Conservation (phyloP, 73 alveolate genomes). For the Symbiodinium natans region DNA sequence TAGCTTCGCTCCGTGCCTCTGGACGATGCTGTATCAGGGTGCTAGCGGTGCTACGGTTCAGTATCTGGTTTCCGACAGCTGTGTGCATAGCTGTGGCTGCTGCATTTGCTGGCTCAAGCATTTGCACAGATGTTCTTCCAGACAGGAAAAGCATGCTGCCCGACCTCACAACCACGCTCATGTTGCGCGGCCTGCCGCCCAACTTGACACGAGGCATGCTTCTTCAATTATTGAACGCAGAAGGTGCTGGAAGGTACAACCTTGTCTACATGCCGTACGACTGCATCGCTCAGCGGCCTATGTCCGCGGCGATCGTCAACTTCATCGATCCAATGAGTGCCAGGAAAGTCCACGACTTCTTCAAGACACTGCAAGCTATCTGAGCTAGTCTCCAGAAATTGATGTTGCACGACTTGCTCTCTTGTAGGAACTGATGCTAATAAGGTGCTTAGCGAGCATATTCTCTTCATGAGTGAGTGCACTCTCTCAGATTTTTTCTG, state of each 20-base stretch:
- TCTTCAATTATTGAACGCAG: not conserved
- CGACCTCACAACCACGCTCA: not conserved
- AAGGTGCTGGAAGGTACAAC: not conserved
- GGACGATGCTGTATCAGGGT: no score
- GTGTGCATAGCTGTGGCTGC: no score
- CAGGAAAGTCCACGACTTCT: not conserved
- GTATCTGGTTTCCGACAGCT: no score
- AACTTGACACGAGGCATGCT: not conserved
- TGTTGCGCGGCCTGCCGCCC: not conserved
- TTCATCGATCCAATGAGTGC: not conserved
- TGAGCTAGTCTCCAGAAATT: no score
- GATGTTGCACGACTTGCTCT: no score
- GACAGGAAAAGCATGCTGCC: not conserved
- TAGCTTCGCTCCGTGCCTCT: no score
- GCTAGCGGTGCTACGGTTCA: no score
- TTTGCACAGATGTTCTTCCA: not conserved
- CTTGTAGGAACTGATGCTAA: no score
- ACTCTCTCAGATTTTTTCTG: no score
- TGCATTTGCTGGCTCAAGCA: not conserved
- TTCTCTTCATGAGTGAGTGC: no score
- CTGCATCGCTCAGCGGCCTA: not conserved
- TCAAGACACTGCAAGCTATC: not conserved
- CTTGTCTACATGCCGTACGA: not conserved
- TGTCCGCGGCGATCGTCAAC: conserved; percentile 4
- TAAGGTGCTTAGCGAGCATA: no score